Evolutionary conservation across 2,329 filamentous ascomycete genomes (phyloP).

Genomic region (Pseudocercospora macadamiae): DNA sequence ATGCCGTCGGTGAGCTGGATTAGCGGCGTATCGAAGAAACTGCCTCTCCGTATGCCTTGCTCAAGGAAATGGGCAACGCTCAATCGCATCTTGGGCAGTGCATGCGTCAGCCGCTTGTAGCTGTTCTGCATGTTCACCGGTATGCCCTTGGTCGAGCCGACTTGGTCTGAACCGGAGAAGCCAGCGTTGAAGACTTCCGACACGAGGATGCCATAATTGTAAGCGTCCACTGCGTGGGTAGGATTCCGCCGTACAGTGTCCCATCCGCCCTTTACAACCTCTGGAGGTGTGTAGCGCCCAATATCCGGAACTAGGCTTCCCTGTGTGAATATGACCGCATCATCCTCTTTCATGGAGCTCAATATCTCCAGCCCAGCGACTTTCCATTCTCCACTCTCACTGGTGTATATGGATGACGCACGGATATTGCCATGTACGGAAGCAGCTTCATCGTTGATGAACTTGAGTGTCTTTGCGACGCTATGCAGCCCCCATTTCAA

Average conservation of each 20-base stretch:
- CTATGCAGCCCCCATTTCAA: conserved; percentile 94
- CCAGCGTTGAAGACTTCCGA: conserved; percentile 91
- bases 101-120: conserved; percentile 86
- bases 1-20: conserved; percentile 93
- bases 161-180: conserved; percentile 75
- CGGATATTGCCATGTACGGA: conserved; percentile 89
- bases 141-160: conserved; percentile 81
- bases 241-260: conserved; percentile 83
- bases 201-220: conserved; percentile 79
- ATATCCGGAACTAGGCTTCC: conserved; percentile 86
- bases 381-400: conserved; percentile 98
- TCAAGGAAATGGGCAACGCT: conserved; percentile 86
- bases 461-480: conserved; percentile 88
- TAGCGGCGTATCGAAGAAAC: conserved; percentile 90
- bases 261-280: conserved; percentile 87
- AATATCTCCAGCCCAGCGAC: conserved; percentile 90
- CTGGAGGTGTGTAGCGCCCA: conserved; percentile 81
- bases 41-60: conserved; percentile 77
- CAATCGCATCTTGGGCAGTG: conserved; percentile 85
- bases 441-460: conserved; percentile 90
- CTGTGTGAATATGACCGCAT: conserved; percentile 89
- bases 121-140: conserved; percentile 86
- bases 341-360: conserved; percentile 94
- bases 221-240: conserved; percentile 80
- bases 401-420: conserved; percentile 85